Conservation (phyloP, 805 yeast species). For the Candida golubevii region DNA sequence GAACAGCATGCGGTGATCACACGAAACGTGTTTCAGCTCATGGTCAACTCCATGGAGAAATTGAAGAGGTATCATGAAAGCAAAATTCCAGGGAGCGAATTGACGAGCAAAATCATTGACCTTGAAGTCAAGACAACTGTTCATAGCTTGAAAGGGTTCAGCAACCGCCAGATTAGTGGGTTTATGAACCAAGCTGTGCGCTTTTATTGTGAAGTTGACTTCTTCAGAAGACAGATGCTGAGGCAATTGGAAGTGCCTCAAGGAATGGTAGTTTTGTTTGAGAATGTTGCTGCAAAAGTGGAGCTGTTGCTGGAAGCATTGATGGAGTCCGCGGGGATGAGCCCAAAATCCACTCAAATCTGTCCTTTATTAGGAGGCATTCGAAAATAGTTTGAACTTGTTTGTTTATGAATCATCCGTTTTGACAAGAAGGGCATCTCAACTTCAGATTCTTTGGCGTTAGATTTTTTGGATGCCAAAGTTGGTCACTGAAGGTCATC, state of each 20-base stretch:
- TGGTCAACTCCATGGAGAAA: constrained; percentile 1
- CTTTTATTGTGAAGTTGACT: background rate
- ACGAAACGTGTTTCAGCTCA: background rate
- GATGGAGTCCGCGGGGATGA: background rate
- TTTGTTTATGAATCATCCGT: too few species aligned
- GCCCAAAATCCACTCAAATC: background rate
- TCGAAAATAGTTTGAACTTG: too few species aligned
- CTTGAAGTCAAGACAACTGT: background rate
- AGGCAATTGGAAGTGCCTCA: background rate
- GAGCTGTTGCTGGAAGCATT: background rate
- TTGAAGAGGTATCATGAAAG: background rate
- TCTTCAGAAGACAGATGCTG: background rate
- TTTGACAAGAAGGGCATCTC: too few species aligned
- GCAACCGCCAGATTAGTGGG: background rate
- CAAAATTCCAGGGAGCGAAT: background rate
- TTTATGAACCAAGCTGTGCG: background rate
- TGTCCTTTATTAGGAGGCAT: background rate
- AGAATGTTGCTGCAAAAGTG: background rate
- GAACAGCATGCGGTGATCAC: background rate
- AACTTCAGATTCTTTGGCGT: too few species aligned
- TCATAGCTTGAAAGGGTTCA: background rate
- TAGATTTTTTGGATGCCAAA: too few species aligned
- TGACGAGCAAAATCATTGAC: background rate
- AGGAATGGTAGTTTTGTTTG: background rate
- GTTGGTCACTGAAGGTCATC: too few species aligned